phyloP scores from a whole-genome alignment of 495 filamentous ascomycete species.

The Thermochaetoides thermophila region DNA sequence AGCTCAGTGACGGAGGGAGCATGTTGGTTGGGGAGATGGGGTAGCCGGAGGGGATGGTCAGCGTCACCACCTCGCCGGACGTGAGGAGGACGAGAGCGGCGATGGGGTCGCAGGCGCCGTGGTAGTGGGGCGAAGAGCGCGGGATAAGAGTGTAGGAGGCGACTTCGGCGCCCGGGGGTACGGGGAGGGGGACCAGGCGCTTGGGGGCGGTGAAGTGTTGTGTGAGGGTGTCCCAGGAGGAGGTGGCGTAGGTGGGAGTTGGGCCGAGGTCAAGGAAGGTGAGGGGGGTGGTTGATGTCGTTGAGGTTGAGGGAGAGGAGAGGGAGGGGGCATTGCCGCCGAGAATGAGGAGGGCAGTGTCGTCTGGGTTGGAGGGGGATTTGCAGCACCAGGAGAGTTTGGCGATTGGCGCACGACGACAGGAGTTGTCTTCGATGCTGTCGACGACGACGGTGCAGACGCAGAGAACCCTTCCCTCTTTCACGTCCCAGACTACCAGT shows the following conservation, averaged over 20 bases:
- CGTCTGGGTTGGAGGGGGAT: constrained; percentile 64
- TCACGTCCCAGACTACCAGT: constrained; percentile 86
- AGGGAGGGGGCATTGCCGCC: constrained; percentile 55
- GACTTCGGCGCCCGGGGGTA: constrained; percentile 64
- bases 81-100: constrained; percentile 63
- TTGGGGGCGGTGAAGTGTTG: constrained; percentile 67
- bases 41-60: constrained; percentile 83
- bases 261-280: constrained; percentile 79
- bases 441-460: constrained; percentile 76
- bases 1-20: constrained; percentile 65
- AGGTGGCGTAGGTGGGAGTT: constrained; percentile 82
- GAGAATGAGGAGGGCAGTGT: constrained; percentile 76
- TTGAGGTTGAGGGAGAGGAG: constrained; percentile 22
- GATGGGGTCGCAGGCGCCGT: constrained; percentile 78
- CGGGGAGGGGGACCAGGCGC: constrained; percentile 50
- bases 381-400: constrained; percentile 71
- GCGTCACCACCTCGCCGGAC: constrained; percentile 73
- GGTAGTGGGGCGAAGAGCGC: constrained; percentile 66
- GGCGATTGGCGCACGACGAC: constrained; percentile 56
- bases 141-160: constrained; percentile 76
- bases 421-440: too few species aligned
- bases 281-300: constrained; percentile 50
- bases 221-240: constrained; percentile 67
- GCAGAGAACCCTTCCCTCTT: constrained; percentile 76
- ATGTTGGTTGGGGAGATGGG: constrained; percentile 84